Conservation (phyloP, 306 rosid species). For the Castanea sativa region DNA sequence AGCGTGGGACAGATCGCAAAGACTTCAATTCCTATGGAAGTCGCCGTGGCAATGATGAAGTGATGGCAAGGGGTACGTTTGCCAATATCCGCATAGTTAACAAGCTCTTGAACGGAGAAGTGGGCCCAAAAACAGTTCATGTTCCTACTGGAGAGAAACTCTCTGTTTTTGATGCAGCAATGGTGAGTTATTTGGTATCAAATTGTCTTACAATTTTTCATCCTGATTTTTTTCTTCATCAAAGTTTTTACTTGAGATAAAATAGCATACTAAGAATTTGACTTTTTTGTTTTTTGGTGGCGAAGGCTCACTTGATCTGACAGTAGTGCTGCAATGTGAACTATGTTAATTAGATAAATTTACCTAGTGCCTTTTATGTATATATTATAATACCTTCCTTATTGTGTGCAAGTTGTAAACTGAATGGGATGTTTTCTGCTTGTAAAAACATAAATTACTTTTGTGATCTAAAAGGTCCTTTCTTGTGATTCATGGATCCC, state of each 20-base stretch:
- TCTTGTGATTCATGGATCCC: neutral
- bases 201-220: neutral
- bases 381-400: neutral
- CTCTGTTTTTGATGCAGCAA: slow-evolving; percentile 75
- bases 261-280: neutral
- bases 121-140: slow-evolving; percentile 81
- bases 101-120: slow-evolving; percentile 91
- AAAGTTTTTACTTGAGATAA: neutral
- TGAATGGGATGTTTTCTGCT: neutral
- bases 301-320: neutral
- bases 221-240: neutral
- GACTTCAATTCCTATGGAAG: slow-evolving; percentile 98
- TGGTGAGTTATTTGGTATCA: slow-evolving; percentile 46
- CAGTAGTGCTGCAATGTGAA: neutral
- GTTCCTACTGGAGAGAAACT: slow-evolving; percentile 85
- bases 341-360: neutral
- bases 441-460: neutral
- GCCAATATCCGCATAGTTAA: slow-evolving; percentile 87
- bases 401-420: neutral
- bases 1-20: slow-evolving; percentile 72
- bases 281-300: neutral
- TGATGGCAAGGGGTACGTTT: slow-evolving; percentile 97
- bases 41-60: slow-evolving; percentile 92
- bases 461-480: neutral
- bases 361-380: neutral